Conservation (phyloP, 106 monocot genomes). For the Amphibolis antarctica region DNA sequence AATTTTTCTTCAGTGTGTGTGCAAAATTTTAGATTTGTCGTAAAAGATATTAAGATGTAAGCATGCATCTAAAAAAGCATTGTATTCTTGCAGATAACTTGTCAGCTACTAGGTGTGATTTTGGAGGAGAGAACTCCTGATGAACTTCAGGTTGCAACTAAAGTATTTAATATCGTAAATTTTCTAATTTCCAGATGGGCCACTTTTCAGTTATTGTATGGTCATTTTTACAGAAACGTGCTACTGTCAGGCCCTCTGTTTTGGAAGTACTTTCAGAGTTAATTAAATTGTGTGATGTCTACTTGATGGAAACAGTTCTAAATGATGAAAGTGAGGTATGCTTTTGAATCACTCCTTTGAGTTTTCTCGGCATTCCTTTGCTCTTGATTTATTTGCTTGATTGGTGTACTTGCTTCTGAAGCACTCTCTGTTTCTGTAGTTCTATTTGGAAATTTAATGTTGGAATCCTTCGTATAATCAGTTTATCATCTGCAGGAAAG, state of each 20-base stretch:
- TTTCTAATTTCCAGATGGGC: neutral
- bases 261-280: conserved; percentile 69
- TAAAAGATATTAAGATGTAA: too few relatives aligned
- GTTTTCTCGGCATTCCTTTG: neutral
- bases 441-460: too few relatives aligned
- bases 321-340: conserved; percentile 91
- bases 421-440: too few relatives aligned
- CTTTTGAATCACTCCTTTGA: neutral
- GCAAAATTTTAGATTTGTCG: too few relatives aligned
- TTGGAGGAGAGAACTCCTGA: conserved; percentile 63
- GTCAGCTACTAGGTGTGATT: conserved; percentile 80
- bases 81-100: conserved; percentile 55
- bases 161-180: conserved; percentile 3
- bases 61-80: neutral
- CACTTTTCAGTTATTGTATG: neutral
- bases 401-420: too few relatives aligned
- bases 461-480: neutral
- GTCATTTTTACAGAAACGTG: conserved; percentile 54
- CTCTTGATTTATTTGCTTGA: neutral
- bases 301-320: conserved; percentile 87
- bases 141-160: conserved; percentile 68
- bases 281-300: conserved; percentile 58
- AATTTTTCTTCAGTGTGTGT: too few relatives aligned
- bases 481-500: conserved; percentile 43
- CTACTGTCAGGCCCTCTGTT: conserved; percentile 54